These are phyloP conservation scores for Gaertneriomyces sp. DNA, from an alignment of 192 early-diverging fungal species.

Conservation along the genomic window DNA sequence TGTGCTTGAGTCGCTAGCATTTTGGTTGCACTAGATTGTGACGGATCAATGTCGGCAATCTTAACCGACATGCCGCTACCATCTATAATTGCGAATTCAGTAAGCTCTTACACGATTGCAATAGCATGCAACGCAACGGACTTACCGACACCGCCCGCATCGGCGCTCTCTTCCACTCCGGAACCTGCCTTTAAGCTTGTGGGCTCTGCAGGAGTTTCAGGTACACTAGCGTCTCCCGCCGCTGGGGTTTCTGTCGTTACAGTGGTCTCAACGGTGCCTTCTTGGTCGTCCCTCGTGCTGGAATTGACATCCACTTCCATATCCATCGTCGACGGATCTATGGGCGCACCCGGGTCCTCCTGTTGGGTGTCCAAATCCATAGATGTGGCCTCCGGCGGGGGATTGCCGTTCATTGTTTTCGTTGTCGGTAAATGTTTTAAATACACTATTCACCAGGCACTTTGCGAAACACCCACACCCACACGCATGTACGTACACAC, in stretches of 20 bases:
- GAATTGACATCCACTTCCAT: background rate
- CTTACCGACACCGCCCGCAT: conserved; percentile 10
- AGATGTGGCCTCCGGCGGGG: background rate
- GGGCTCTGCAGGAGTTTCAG: background rate
- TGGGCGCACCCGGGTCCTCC: background rate
- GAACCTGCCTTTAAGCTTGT: too few relatives aligned
- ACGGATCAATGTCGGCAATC: conserved; percentile 19
- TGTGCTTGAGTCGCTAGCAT: conserved; percentile 33
- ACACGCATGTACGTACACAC: too few relatives aligned
- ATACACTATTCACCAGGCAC: too few relatives aligned
- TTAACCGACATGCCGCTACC: conserved; percentile 26
- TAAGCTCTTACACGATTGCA: background rate
- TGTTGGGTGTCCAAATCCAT: conserved; percentile 5
- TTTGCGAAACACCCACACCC: too few relatives aligned
- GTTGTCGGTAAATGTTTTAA: too few relatives aligned
- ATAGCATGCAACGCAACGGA: background rate
- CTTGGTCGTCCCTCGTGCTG: background rate
- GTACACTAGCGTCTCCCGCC: background rate
- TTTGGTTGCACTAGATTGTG: conserved; percentile 21
- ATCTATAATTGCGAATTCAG: conserved; percentile 8
- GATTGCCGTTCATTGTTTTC: too few relatives aligned
- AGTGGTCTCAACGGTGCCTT: background rate
- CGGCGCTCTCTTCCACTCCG: background rate
- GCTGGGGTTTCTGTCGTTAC: background rate
- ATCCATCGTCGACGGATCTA: background rate